Percentiles rank a stretch among this genome's conserved stretches.
Evolutionary conservation across 2,329 filamentous ascomycete genomes (phyloP).

Genomic region (Xylariaceae sp.): DNA sequence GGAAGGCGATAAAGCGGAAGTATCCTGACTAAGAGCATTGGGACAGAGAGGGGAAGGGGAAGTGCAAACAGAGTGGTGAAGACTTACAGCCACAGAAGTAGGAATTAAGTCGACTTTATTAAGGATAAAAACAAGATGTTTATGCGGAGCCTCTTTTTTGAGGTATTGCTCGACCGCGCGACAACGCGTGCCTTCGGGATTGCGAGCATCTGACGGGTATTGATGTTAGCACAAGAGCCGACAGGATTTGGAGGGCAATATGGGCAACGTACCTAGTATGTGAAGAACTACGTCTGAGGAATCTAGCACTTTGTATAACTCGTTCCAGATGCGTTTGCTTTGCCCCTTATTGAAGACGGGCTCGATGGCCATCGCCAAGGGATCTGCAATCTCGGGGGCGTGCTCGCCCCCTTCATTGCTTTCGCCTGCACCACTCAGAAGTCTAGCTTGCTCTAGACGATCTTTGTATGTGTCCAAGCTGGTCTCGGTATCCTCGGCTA

Average conservation of each 20-base stretch:
- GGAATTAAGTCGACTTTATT: conserved; percentile 94
- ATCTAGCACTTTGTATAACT: conserved; percentile 50
- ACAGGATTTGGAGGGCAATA: not conserved
- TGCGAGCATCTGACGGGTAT: conserved; percentile 60
- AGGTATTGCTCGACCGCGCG: conserved; percentile 90
- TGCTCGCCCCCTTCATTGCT: conserved; percentile 40
- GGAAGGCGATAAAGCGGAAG: conserved; percentile 52
- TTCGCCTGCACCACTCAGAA: conserved; percentile 65
- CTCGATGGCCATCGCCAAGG: conserved; percentile 62
- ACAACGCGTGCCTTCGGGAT: conserved; percentile 86
- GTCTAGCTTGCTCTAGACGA: conserved; percentile 68
- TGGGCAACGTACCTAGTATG: conserved; percentile 40
- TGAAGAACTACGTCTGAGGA: conserved; percentile 93
- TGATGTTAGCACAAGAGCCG: conserved; percentile 34
- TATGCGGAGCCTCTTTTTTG: conserved; percentile 86
- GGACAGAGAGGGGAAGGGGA: conserved; percentile 37
- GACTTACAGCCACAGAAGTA: conserved; percentile 85
- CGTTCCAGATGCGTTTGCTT: conserved; percentile 92
- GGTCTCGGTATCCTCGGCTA: conserved; percentile 73
- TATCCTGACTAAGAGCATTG: conserved; percentile 81
- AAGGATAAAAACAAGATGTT: conserved; percentile 72
- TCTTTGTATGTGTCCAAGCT: conserved; percentile 79
- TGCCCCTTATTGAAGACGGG: conserved; percentile 93
- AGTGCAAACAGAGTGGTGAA: conserved; percentile 11
- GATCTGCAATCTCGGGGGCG: conserved; percentile 38